phyloP scores from a whole-genome alignment of 148 eudicot species.

The Spergularia marina region DNA sequence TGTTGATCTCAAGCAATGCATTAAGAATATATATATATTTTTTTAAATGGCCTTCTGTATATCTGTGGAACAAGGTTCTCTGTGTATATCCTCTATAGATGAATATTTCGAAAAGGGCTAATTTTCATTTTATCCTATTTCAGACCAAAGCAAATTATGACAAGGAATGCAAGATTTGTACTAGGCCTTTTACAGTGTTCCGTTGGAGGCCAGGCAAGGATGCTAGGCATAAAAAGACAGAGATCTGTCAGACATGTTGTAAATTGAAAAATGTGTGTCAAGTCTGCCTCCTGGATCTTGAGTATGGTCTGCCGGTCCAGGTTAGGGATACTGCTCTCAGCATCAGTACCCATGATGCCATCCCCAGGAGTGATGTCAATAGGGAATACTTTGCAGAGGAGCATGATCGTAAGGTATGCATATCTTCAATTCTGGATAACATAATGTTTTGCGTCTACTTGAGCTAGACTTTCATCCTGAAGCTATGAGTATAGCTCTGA shows the following conservation, averaged over 20 bases:
- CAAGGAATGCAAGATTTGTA: constrained; percentile 96
- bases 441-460: background rate
- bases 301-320: constrained; percentile 94
- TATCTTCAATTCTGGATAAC: constrained; percentile 3
- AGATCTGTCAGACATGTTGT: constrained; percentile 94
- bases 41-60: background rate
- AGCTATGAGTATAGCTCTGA: background rate
- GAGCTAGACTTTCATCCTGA: background rate
- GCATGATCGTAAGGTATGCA: constrained; percentile 90
- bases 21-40: too few relatives aligned
- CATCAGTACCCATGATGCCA: constrained; percentile 83
- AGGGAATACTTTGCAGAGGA: constrained; percentile 95
- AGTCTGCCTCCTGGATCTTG: constrained; percentile 96
- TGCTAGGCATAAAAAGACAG: constrained; percentile 86
- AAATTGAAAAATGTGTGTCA: constrained; percentile 94
- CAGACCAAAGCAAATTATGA: constrained; percentile 87
- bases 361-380: constrained; percentile 96
- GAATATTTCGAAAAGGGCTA: background rate
- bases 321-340: constrained; percentile 92
- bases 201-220: constrained; percentile 99
- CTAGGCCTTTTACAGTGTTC: constrained; percentile 91
- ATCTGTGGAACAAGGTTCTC: background rate
- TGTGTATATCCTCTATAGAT: background rate
- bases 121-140: constrained; percentile 10
- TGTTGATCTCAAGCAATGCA: too few relatives aligned